Evolutionary conservation across 345 rosid species (phyloP), one percentile per base, ranked within the genome.

Genomic region (Microcos paniculata): DNA sequence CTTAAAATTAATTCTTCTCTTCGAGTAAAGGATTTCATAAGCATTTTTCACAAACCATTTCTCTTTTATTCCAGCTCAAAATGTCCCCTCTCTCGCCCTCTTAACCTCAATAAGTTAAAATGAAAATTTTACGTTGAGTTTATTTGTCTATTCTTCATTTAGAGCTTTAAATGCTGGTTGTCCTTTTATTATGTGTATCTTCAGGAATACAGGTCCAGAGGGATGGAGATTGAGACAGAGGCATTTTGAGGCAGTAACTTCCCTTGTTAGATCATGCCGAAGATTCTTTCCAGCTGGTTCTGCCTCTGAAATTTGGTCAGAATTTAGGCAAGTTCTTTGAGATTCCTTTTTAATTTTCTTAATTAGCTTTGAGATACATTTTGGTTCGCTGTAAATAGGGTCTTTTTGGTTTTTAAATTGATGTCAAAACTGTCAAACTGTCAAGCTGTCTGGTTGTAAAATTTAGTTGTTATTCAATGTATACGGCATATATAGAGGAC

Each of bases 141-240:
- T 12, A 8, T 56, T 45, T 69, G 11, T 43, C 24, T n/a, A 19
- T 26, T 38, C 57, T 43, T 79, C 74, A n/a, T 63, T 28, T 18
- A 16, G 38, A 68, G 8, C 62, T n/a, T n/a, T 70, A 13, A 1
- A 9, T 77, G 43, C 52, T 63, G 14, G 40, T 49, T 69, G 16
- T 69, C 72, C 43, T 75, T 78, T 42, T 35, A 51, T 75, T 71
- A 51, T 53, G 48, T 57, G 31, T 48, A 13, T 66, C 63, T 77
- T 42, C 85, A 95, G 99, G 89, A 93, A 89, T 81, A 91, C 90
- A 69, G 98, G 99, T 62, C 99, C 99, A 15, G 98, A 96, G 77
- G 99, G 99, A 61, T 93, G 98, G 97, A 87, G 94, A 81, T 81
- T 96, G 87, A 87, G 98, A 84, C 99, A 96, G 62, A 82, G 94